phyloP scores from a whole-genome alignment of 2,329 filamentous ascomycete genomes.

The Diplodia intermedia region DNA sequence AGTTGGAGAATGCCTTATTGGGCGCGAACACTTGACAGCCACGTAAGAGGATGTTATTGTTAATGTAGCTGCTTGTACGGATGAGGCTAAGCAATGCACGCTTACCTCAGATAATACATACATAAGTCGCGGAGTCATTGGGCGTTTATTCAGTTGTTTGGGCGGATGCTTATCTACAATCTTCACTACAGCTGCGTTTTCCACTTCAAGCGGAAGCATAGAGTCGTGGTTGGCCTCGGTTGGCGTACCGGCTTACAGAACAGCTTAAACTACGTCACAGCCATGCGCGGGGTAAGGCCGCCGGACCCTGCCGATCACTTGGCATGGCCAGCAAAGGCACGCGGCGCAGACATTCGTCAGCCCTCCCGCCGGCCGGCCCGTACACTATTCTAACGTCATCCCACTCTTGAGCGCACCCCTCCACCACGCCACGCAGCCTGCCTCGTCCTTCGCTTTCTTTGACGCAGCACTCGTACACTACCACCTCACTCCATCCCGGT shows the following conservation, averaged over 20 bases:
- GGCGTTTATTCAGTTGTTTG: background rate
- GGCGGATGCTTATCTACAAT: background rate
- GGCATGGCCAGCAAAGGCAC: background rate
- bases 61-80: background rate
- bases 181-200: background rate
- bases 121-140: background rate
- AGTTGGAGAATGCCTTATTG: background rate
- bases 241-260: background rate
- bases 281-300: slow-evolving; percentile 28
- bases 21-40: background rate
- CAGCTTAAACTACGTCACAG: background rate
- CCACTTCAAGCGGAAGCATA: background rate
- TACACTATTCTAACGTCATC: slow-evolving; percentile 25
- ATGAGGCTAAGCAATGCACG: background rate
- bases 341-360: slow-evolving; percentile 8
- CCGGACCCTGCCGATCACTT: slow-evolving; percentile 27
- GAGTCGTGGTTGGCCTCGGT: background rate
- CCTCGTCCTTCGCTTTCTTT: background rate
- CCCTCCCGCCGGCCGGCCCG: slow-evolving; percentile 15
- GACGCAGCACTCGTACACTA: background rate
- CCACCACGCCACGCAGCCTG: background rate
- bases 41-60: background rate
- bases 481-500: background rate
- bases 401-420: slow-evolving; percentile 13
- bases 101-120: background rate